phyloP scores from a whole-genome alignment of 768 basidiomycete species.

The Tylopilus plumbeoviolaceoides region DNA sequence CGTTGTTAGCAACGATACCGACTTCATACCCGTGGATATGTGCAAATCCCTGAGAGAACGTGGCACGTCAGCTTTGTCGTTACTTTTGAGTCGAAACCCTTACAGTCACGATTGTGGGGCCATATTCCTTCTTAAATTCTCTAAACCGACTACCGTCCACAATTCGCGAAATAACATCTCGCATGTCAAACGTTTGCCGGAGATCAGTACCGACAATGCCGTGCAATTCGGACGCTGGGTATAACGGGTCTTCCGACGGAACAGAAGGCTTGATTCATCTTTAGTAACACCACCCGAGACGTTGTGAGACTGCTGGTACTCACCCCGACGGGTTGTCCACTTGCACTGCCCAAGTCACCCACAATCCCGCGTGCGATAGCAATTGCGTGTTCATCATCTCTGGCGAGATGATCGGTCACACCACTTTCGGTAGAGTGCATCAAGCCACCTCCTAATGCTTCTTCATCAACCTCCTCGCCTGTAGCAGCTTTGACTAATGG shows the following conservation, averaged over 20 bases:
- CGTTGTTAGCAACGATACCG: constrained; percentile 91
- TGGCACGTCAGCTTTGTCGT: constrained; percentile 3
- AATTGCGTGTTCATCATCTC: constrained; percentile 83
- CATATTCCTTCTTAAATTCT: constrained; percentile 97
- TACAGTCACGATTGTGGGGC: constrained; percentile 85
- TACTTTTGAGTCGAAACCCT: not conserved
- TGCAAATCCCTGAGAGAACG: constrained; percentile 65
- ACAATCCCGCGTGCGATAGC: constrained; percentile 73
- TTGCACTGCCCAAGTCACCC: constrained; percentile 69
- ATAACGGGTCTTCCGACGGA: constrained; percentile 67
- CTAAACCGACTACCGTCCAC: constrained; percentile 90
- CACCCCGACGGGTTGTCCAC: constrained; percentile 48
- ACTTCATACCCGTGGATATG: constrained; percentile 86
- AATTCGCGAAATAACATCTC: constrained; percentile 87
- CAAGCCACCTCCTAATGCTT: constrained; percentile 83
- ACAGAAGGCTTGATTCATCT: constrained; percentile 46
- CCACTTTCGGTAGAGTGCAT: constrained; percentile 93
- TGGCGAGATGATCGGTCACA: constrained; percentile 84
- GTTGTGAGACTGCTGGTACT: constrained; percentile 28
- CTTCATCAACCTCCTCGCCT: constrained; percentile 89
- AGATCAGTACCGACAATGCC: constrained; percentile 90
- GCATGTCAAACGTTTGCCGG: constrained; percentile 87
- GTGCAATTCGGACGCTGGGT: constrained; percentile 77
- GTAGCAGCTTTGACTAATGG: constrained; percentile 94
- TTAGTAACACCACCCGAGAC: constrained; percentile 7